Percentiles rank a stretch among this genome's conserved stretches.
Evolutionary conservation across 768 basidiomycete species (phyloP).

Genomic region (Tremella fuciformis): DNA sequence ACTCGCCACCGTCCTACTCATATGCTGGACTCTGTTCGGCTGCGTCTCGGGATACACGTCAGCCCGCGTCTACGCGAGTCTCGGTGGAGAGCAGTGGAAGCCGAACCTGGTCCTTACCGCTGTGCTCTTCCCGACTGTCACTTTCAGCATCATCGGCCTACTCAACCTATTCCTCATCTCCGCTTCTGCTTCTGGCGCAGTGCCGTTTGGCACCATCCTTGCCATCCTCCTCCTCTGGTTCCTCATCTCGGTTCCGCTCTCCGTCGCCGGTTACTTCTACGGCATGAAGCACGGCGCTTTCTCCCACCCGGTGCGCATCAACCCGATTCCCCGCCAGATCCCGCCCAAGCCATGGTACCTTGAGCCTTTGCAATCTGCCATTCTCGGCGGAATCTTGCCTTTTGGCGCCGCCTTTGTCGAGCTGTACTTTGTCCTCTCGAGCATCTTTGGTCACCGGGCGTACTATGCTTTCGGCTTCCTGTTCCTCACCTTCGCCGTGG

Average conservation of each 20-base stretch:
- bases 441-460: constrained; percentile 71
- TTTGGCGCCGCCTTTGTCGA: constrained; percentile 96
- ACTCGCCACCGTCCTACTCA: constrained; percentile 87
- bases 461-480: constrained; percentile 92
- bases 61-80: constrained; percentile 71
- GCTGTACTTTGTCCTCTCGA: constrained; percentile 85
- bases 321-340: constrained; percentile 93
- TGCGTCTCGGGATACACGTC: constrained; percentile 89
- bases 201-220: constrained; percentile 93
- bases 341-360: constrained; percentile 83
- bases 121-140: constrained; percentile 74
- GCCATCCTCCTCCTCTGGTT: constrained; percentile 85
- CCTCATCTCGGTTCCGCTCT: constrained; percentile 86
- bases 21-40: constrained; percentile 92
- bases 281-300: constrained; percentile 82
- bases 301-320: constrained; percentile 79
- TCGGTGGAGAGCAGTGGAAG: constrained; percentile 73
- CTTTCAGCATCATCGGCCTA: constrained; percentile 83
- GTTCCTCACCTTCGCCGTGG: constrained; percentile 77
- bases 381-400: constrained; percentile 87
- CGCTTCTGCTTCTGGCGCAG: constrained; percentile 86
- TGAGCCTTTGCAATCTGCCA: constrained; percentile 67
- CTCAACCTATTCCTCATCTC: constrained; percentile 83
- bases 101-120: constrained; percentile 86
- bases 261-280: constrained; percentile 77